Base-by-base conservation (phyloP, 768 basidiomycete genomes). In the Bullera alba region DNA sequence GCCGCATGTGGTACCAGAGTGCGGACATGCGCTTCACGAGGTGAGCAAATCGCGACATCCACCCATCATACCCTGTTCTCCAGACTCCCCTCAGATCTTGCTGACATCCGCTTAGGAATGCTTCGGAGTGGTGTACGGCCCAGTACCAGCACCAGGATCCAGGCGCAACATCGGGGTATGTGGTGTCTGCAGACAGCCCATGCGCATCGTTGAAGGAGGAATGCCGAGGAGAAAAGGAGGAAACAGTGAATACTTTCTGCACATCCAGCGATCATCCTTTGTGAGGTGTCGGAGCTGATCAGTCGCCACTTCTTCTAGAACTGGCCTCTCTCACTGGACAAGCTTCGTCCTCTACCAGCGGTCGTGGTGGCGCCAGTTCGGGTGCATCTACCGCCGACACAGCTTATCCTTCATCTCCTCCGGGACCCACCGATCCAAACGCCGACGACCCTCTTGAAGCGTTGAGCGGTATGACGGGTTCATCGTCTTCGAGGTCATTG, bases 1-100 rank as follows among this genome's bases (percentile, higher is more conserved):
- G 69, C 89, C 93, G 6, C 92, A 96, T 69, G 85, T 99, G 56
- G 86, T 95, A 39, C 93, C 95, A 26, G 88, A 92, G 69, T 99
- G 95, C 61, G 92, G 95, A 30, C 95, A 99, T 76, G 85, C 89
- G 29, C 81, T 99, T n/a, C 95, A 96, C 75, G 85, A 91, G 77
- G 89, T 69, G 46, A 55, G 65, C 52, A 19, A 22, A 35, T n/a
- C n/a, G n/a, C n/a, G n/a, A n/a, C n/a, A n/a, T n/a, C n/a, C n/a
- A n/a, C n/a, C n/a, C n/a, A n/a, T n/a, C n/a, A n/a, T n/a, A n/a
- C n/a, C n/a, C n/a, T n/a, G 21, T 19, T 37, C 16, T 17, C 23
- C 28, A 43, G 37, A 5, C 19, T 5, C 15, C 1, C 30, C 46
- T 55, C 54, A 42, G 38, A 85, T 49, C 26, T 38, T 30, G 25